Conservation (phyloP, 2,329 filamentous ascomycete species). For the Paecilomyces sp. region DNA sequence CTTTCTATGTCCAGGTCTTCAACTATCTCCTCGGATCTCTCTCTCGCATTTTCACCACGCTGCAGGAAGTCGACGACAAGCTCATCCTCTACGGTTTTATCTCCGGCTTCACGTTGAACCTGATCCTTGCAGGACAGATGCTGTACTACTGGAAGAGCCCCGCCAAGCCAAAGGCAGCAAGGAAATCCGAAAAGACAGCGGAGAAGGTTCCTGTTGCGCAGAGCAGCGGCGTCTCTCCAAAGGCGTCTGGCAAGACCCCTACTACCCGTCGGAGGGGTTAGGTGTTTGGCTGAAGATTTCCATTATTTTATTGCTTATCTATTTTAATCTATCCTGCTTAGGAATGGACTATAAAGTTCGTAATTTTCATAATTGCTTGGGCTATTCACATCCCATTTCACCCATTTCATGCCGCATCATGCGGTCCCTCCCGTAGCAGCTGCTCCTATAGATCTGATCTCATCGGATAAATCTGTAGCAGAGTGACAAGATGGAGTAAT, state of each 20-base stretch:
- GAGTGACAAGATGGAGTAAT: no score
- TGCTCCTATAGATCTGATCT: not conserved
- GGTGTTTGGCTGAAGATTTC: slow-evolving; percentile 1
- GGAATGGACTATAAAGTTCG: not conserved
- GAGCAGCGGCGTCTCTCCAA: slow-evolving; percentile 36
- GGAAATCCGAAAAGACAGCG: slow-evolving; percentile 11
- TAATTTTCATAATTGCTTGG: not conserved
- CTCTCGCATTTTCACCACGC: slow-evolving; percentile 91
- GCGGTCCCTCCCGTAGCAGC: not conserved
- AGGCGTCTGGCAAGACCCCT: slow-evolving; percentile 40
- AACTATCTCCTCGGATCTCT: slow-evolving; percentile 93
- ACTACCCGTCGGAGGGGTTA: slow-evolving; percentile 51
- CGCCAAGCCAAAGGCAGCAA: slow-evolving; percentile 33
- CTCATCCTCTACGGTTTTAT: slow-evolving; percentile 93
- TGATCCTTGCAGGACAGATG: slow-evolving; percentile 82
- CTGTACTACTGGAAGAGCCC: slow-evolving; percentile 86
- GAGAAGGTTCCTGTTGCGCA: slow-evolving; percentile 25
- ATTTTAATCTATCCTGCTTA: slow-evolving; percentile 7
- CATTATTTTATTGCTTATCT: slow-evolving; percentile 3
- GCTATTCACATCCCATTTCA: not conserved
- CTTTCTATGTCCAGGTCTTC: slow-evolving; percentile 62
- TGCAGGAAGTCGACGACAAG: slow-evolving; percentile 95
- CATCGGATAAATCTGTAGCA: no score
- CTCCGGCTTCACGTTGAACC: slow-evolving; percentile 83
- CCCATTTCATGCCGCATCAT: not conserved